Percentiles rank a stretch among this genome's conserved stretches.
Conservation (phyloP, 129 eudicot genomes). For the Glebionis coronaria region DNA sequence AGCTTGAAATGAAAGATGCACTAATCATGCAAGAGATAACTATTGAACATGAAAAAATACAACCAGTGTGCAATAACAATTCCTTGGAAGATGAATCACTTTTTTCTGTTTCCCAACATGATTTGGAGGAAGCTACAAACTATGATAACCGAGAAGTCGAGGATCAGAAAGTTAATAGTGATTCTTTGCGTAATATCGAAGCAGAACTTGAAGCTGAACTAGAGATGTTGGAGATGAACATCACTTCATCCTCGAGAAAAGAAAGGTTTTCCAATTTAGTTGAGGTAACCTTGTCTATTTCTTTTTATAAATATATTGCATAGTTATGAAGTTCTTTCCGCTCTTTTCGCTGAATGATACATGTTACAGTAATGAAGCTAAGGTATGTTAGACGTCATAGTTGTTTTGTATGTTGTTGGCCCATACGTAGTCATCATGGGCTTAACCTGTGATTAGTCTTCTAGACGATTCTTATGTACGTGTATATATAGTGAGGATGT, state of each 20-base stretch:
- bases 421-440: too few relatives aligned
- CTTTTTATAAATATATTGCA: too few relatives aligned
- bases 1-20: not conserved
- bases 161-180: not conserved
- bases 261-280: too few relatives aligned
- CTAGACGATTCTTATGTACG: too few relatives aligned
- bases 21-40: not conserved
- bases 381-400: too few relatives aligned
- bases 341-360: too few relatives aligned
- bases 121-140: not conserved
- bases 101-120: not conserved
- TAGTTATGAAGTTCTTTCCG: too few relatives aligned
- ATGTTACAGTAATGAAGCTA: too few relatives aligned
- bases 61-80: not conserved
- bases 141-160: not conserved
- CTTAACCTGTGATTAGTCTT: too few relatives aligned
- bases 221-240: not conserved
- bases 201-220: slow-evolving; percentile 4
- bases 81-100: not conserved
- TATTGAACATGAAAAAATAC: not conserved
- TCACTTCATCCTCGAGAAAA: not conserved
- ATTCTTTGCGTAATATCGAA: not conserved
- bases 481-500: too few relatives aligned
- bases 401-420: too few relatives aligned
- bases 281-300: too few relatives aligned